Percentiles rank a stretch among this genome's conserved stretches.
These are phyloP conservation scores for Primulina eburnea DNA, from an alignment of 257 asterid species.

Conservation along the genomic window DNA sequence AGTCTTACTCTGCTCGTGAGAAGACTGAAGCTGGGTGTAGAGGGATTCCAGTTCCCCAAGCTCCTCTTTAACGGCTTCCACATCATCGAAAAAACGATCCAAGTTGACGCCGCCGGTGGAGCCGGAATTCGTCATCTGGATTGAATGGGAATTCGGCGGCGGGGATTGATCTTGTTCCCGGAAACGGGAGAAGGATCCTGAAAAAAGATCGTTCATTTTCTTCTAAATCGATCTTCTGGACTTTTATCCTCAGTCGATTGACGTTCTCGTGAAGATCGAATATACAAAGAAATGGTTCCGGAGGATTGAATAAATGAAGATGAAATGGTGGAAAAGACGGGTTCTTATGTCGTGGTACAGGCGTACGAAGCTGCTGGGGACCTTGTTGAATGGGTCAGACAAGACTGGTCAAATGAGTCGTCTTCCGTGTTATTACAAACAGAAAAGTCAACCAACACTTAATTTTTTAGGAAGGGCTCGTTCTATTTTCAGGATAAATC, in stretches of 20 bases:
- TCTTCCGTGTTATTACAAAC: neutral
- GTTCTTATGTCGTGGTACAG: neutral
- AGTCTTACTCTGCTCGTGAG: constrained; percentile 1
- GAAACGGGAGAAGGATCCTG: neutral
- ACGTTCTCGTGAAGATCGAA: neutral
- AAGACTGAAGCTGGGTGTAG: constrained; percentile 1
- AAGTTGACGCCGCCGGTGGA: constrained; percentile 2
- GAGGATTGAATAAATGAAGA: neutral
- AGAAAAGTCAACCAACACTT: neutral
- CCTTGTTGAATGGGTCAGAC: neutral
- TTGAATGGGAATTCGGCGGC: neutral
- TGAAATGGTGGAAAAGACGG: too few species aligned
- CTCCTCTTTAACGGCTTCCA: constrained; percentile 5
- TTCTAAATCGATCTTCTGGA: too few species aligned
- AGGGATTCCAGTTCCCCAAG: constrained; percentile 1
- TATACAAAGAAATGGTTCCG: neutral
- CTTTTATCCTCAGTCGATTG: too few species aligned
- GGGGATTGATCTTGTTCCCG: constrained; percentile 2
- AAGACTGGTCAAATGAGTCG: neutral
- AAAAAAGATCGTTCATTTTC: constrained; percentile 6
- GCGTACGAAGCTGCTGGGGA: neutral
- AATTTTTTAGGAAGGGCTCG: neutral
- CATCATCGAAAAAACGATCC: neutral
- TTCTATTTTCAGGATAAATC: too few species aligned
- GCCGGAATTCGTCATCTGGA: neutral